These are phyloP conservation scores for Mytilinidion resinicola DNA, from an alignment of 495 filamentous ascomycete genomes.

Conservation along the genomic window DNA sequence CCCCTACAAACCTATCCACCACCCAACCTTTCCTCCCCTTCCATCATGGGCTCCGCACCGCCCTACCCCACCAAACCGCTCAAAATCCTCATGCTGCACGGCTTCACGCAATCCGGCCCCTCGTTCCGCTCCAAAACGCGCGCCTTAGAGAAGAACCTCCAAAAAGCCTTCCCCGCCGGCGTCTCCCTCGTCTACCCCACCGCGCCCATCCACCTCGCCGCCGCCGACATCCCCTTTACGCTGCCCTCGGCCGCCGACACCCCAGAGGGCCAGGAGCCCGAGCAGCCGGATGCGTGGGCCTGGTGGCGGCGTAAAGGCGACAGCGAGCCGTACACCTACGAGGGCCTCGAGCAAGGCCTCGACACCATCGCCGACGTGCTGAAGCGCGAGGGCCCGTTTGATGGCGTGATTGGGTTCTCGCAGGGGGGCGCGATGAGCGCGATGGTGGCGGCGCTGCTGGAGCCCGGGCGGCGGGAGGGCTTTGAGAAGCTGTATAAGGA, in stretches of 20 bases:
- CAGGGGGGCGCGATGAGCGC: constrained; percentile 40
- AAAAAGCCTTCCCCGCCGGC: constrained; percentile 59
- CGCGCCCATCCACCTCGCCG: constrained; percentile 54
- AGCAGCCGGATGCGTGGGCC: constrained; percentile 59
- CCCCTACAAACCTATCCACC: neutral
- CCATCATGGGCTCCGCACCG: constrained; percentile 12
- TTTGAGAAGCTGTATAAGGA: constrained; percentile 38
- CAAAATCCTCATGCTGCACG: constrained; percentile 47
- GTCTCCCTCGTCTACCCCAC: constrained; percentile 55
- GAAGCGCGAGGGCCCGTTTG: constrained; percentile 40
- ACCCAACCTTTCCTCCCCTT: neutral
- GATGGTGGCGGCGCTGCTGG: constrained; percentile 63
- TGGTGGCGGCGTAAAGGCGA: constrained; percentile 75
- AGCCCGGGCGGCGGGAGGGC: constrained; percentile 45
- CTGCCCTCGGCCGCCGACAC: neutral
- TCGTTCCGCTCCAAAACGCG: constrained; percentile 86
- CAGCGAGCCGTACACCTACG: constrained; percentile 50
- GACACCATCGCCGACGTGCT: constrained; percentile 52
- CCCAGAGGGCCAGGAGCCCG: constrained; percentile 27
- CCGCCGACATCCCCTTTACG: constrained; percentile 63
- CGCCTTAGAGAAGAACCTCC: constrained; percentile 73
- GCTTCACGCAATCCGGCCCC: constrained; percentile 86
- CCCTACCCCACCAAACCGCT: constrained; percentile 22
- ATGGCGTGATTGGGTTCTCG: constrained; percentile 41
- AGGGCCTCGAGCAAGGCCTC: constrained; percentile 60